Conservation (phyloP, 2,329 filamentous ascomycete genomes). For the Monosporascus sp. region DNA sequence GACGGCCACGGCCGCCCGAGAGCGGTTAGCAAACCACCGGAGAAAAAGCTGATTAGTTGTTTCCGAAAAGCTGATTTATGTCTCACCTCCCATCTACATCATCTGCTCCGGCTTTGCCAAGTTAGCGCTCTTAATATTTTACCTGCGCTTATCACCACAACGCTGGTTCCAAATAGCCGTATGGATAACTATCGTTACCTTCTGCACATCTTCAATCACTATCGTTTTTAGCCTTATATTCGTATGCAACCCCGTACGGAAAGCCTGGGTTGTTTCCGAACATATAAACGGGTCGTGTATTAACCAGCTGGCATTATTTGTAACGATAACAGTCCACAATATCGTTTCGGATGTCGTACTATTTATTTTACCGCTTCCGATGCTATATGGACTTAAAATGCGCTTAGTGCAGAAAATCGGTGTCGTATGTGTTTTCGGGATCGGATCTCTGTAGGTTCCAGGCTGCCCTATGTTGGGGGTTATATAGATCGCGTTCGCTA, state of each 20-base stretch:
- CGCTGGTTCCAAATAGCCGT: slow-evolving; percentile 12
- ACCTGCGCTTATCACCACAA: slow-evolving; percentile 16
- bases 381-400: slow-evolving; percentile 32
- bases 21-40: neutral
- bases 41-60: neutral
- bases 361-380: slow-evolving; percentile 32
- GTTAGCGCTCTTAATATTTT: slow-evolving; percentile 19
- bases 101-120: slow-evolving; percentile 18
- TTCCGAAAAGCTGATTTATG: slow-evolving; percentile 1
- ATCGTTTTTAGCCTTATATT: slow-evolving; percentile 8
- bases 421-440: slow-evolving; percentile 30
- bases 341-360: slow-evolving; percentile 35
- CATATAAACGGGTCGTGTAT: slow-evolving; percentile 26
- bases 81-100: slow-evolving; percentile 11
- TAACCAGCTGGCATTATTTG: slow-evolving; percentile 33
- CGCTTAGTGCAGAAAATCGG: slow-evolving; percentile 34
- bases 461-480: neutral
- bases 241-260: slow-evolving; percentile 19
- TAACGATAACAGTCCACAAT: slow-evolving; percentile 34
- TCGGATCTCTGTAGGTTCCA: slow-evolving; percentile 29
- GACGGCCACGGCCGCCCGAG: neutral
- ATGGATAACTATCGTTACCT: slow-evolving; percentile 9
- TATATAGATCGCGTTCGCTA: neutral
- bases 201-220: slow-evolving; percentile 2
- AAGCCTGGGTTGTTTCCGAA: slow-evolving; percentile 13